Conservation (phyloP, 768 basidiomycete species). For the Calvatia gigantea region DNA sequence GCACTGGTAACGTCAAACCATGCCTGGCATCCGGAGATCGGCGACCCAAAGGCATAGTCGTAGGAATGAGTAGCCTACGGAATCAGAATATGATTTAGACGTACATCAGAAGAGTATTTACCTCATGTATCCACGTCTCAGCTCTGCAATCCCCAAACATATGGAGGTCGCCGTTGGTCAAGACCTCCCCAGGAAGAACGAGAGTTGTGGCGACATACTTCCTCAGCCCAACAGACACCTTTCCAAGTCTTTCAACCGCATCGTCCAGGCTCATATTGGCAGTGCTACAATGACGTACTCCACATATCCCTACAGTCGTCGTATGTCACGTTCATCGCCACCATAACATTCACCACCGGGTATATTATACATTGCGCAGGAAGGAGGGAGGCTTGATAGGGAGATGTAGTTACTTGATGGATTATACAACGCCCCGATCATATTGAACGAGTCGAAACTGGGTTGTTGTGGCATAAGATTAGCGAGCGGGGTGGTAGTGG, state of each 20-base stretch:
- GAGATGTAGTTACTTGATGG: slow-evolving; percentile 13
- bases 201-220: slow-evolving; percentile 23
- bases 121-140: slow-evolving; percentile 30
- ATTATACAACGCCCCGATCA: slow-evolving; percentile 13
- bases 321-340: slow-evolving; percentile 23
- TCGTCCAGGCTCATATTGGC: slow-evolving; percentile 24
- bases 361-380: slow-evolving; percentile 12
- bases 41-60: slow-evolving; percentile 22
- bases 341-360: slow-evolving; percentile 21
- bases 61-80: slow-evolving; percentile 26
- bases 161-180: slow-evolving; percentile 29
- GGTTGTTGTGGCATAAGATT: slow-evolving; percentile 18
- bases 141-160: slow-evolving; percentile 24
- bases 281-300: slow-evolving; percentile 26
- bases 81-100: background rate
- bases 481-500: background rate
- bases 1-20: slow-evolving; percentile 20
- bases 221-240: slow-evolving; percentile 28
- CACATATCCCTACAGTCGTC: slow-evolving; percentile 24
- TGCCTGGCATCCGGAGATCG: slow-evolving; percentile 16
- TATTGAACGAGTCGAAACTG: slow-evolving; percentile 14
- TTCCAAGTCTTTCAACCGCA: slow-evolving; percentile 22
- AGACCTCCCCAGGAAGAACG: slow-evolving; percentile 17
- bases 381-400: slow-evolving; percentile 15
- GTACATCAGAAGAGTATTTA: slow-evolving; percentile 5